Evolutionary conservation across 83 land plant species (phyloP).

Genomic region (Picea abies): DNA sequence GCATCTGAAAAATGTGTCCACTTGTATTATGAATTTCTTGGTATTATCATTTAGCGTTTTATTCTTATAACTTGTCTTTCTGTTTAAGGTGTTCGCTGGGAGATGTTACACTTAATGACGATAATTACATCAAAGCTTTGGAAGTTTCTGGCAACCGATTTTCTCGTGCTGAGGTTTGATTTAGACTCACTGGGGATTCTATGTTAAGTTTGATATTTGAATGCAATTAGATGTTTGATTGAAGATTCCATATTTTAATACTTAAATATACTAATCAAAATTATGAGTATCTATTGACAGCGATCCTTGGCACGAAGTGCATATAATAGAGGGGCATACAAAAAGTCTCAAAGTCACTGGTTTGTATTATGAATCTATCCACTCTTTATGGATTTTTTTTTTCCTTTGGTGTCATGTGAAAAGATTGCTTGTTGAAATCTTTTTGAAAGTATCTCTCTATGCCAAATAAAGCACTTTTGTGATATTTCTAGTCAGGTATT

Average conservation of each 20-base stretch:
- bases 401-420: not conserved
- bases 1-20: not conserved
- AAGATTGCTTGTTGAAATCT: not conserved
- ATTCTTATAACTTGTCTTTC: not conserved
- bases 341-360: constrained; percentile 76
- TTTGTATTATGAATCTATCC: constrained; percentile 19
- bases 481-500: not conserved
- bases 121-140: constrained; percentile 78
- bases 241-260: not conserved
- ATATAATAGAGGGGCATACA: constrained; percentile 78
- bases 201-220: not conserved
- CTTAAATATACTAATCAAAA: not conserved
- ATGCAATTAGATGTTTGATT: not conserved
- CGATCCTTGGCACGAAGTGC: constrained; percentile 93
- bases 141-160: constrained; percentile 85
- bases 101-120: constrained; percentile 85
- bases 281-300: constrained; percentile 34
- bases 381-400: not conserved
- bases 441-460: not conserved
- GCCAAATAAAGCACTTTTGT: not conserved
- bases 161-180: constrained; percentile 82
- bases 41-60: not conserved
- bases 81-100: constrained; percentile 87
- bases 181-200: constrained; percentile 4
- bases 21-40: not conserved